Evolutionary conservation across 2,329 filamentous ascomycete genomes (phyloP), one percentile per base, ranked within the genome.

Genomic region (Westerdykella aurantiaca): DNA sequence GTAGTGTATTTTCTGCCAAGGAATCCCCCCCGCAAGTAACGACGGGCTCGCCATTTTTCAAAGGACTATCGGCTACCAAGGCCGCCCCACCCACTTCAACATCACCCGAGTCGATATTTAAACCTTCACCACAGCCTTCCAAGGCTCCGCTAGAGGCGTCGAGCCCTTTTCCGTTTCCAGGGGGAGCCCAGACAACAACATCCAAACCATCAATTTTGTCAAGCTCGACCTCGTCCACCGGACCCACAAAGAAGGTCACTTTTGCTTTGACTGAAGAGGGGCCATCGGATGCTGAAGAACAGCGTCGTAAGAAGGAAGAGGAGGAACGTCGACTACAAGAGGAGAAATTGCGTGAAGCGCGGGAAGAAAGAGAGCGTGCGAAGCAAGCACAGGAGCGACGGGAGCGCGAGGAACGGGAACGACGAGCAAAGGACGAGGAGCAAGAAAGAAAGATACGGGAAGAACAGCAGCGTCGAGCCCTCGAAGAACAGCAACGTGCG

Each of bases 321-420:
- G n/a, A 35, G 33, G n/a, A 35, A 35, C 33, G 33, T 13, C 16
- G 38, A 14, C 14, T 31, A 31, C 16, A 43, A 25, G 35, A 45
- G 18, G 37, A 45, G 29, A 29, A 39, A 31, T 17, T 13, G 14
- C 43, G 35, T 12, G 29, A n/a, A 16, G 35, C 38, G 35, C 42
- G 41, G 25, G 40, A 41, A 21, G 40, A 46, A 12, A 18, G 41
- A 34, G 18, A 46, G 16, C 46, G 44, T 9, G 21, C 41, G 42
- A 29, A 37, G 44, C 31, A 53, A 44, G 29, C 34, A 43, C 10
- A 42, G 46, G 39, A 42, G 46, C 44, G 9, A 37, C 33, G 42
- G 14, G 52, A 46, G 5, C 50, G 39, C 18, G 53, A 60, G 31
- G 53, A 58, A 16, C 52, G 50, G 29, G 52, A 58, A 17, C 52